These are phyloP conservation scores for Taiozyma sp. DNA, from an alignment of 1,139 yeast species.

Conservation along the genomic window DNA sequence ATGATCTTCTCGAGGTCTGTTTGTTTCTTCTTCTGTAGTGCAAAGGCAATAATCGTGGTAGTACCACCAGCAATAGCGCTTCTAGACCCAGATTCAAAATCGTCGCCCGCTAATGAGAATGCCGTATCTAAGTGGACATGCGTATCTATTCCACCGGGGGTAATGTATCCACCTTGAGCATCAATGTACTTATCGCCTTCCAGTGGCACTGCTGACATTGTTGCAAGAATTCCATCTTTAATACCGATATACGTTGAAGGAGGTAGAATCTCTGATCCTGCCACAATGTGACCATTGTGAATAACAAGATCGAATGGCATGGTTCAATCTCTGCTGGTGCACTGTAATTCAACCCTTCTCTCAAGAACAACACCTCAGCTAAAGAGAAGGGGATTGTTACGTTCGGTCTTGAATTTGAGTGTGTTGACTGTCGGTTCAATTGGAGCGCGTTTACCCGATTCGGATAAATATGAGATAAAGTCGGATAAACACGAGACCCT, in stretches of 20 bases:
- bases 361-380: too few species aligned
- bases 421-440: too few species aligned
- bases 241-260: constrained; percentile 35
- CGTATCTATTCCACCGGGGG: constrained; percentile 47
- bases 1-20: constrained; percentile 25
- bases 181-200: constrained; percentile 32
- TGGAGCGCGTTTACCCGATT: not conserved
- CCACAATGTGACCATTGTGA: constrained; percentile 32
- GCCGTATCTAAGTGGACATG: constrained; percentile 59
- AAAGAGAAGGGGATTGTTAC: not conserved
- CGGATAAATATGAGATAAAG: not conserved
- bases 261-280: constrained; percentile 35
- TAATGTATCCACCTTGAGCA: constrained; percentile 40
- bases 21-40: constrained; percentile 35
- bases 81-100: constrained; percentile 54
- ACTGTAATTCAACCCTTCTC: too few species aligned
- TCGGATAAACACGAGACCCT: too few species aligned
- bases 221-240: constrained; percentile 33
- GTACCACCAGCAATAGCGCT: constrained; percentile 57
- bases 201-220: constrained; percentile 30
- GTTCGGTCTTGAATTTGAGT: too few species aligned
- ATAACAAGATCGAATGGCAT: constrained; percentile 27
- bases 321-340: too few species aligned
- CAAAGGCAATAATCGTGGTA: constrained; percentile 40
- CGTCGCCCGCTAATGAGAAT: constrained; percentile 53